These are phyloP conservation scores for Escallonia herrerae DNA, from an alignment of 129 eudicot species.

Conservation along the genomic window DNA sequence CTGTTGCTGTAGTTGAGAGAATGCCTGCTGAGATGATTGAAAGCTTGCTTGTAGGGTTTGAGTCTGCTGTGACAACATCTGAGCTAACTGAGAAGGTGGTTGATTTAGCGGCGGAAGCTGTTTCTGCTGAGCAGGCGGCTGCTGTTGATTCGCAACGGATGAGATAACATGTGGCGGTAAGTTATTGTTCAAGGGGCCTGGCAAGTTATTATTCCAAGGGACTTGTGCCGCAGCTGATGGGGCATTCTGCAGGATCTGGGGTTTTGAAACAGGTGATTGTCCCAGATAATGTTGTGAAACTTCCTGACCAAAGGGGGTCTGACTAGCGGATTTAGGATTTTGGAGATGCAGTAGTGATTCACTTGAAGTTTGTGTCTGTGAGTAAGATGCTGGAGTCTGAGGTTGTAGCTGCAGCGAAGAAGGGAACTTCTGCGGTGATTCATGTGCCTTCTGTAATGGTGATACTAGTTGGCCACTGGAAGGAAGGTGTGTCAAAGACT, in stretches of 20 bases:
- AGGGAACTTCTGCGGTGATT: slow-evolving; percentile 60
- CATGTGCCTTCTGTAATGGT: slow-evolving; percentile 52
- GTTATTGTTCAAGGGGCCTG: slow-evolving; percentile 22
- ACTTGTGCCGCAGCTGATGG: slow-evolving; percentile 36
- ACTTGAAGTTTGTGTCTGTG: slow-evolving; percentile 40
- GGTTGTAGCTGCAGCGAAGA: slow-evolving; percentile 42
- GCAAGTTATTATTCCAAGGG: slow-evolving; percentile 18
- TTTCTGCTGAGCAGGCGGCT: slow-evolving; percentile 33
- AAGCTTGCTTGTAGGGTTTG: slow-evolving; percentile 80
- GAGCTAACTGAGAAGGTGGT: slow-evolving; percentile 80
- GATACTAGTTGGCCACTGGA: slow-evolving; percentile 39
- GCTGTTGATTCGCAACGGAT: slow-evolving; percentile 47
- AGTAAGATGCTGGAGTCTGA: slow-evolving; percentile 26
- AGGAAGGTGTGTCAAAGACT: slow-evolving; percentile 41
- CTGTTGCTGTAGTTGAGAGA: slow-evolving; percentile 94
- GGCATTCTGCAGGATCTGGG: slow-evolving; percentile 39
- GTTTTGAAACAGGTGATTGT: slow-evolving; percentile 43
- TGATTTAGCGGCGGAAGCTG: slow-evolving; percentile 49
- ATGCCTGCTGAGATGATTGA: slow-evolving; percentile 85
- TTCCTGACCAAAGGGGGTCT: slow-evolving; percentile 46
- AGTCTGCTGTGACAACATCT: slow-evolving; percentile 89
- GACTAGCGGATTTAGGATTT: slow-evolving; percentile 35
- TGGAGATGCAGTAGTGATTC: slow-evolving; percentile 35
- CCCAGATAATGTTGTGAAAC: slow-evolving; percentile 43
- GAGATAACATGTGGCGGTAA: slow-evolving; percentile 33